Base-by-base conservation (phyloP, 768 basidiomycete genomes). In the Hydnum rufescens region DNA sequence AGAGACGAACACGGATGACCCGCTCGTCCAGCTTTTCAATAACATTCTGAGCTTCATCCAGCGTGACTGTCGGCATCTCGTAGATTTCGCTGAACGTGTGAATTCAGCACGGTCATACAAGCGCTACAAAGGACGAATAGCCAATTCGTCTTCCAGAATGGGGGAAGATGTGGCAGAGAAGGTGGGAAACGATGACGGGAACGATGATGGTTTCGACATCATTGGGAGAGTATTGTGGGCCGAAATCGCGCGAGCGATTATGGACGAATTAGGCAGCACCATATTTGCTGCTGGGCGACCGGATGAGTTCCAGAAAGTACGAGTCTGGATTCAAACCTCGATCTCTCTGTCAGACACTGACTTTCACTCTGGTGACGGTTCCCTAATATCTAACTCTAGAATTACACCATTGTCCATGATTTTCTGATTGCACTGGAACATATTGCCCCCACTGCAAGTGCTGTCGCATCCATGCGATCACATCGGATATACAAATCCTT, bases 231-330 rank as follows among this genome's bases (percentile, higher is more conserved):
- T 93, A 5, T 69, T 97, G 3, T 93, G 89, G 84, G 79, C 79
- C 5, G 88, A 92, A 65, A 65, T 93, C 19, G 82, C 78, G 1
- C 68, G 71, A 39, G 74, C 84, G 0, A 75, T 99, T 47, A 80
- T 85, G 71, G 78, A 81, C 55, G 87, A 93, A 61, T 67, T 97
- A 42, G 92, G 93, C 0, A 66, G 66, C 22, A 66, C 77, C 4
- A 75, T 97, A 1, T 99, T 97, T 63, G 78, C 92, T n/a, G 83
- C 81, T 2, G 95, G 95, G 13, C 74, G 82, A 52, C 89, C 95
- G 6, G 77, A 82, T 50, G 86, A 92, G 52, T 87, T 97, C 63
- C 76, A 86, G 51, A 81, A 79, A 70, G 92, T 90, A 54, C 51
- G 73, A 60, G 8, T 42, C 3, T 25, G 34, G 19, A n/a, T n/a